Evolutionary conservation across 768 basidiomycete genomes (phyloP).

Genomic region (Dioszegia crocea): DNA sequence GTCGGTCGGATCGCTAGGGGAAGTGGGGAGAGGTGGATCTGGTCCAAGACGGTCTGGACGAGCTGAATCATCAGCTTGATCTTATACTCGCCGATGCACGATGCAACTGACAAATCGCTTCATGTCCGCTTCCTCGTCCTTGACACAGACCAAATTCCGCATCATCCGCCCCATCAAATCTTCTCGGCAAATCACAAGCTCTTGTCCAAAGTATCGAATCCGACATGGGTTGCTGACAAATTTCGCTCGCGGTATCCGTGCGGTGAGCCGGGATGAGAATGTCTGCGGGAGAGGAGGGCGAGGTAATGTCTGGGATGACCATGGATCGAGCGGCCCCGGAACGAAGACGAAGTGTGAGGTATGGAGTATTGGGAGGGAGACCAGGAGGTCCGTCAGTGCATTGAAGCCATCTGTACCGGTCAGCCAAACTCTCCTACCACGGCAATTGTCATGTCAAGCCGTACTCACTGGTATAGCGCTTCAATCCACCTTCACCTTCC

Average conservation of each 20-base stretch:
- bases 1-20: slow-evolving; percentile 79
- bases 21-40: slow-evolving; percentile 86
- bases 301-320: slow-evolving; percentile 72
- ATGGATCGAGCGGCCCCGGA: slow-evolving; percentile 86
- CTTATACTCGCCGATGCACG: neutral
- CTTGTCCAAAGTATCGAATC: slow-evolving; percentile 90
- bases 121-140: slow-evolving; percentile 68
- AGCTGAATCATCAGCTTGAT: slow-evolving; percentile 56
- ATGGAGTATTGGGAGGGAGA: slow-evolving; percentile 73
- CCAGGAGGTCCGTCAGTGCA: slow-evolving; percentile 75
- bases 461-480: slow-evolving; percentile 73
- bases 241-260: slow-evolving; percentile 71
- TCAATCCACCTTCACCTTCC: slow-evolving; percentile 68
- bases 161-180: slow-evolving; percentile 92
- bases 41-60: slow-evolving; percentile 93
- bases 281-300: slow-evolving; percentile 73
- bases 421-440: neutral
- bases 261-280: slow-evolving; percentile 65
- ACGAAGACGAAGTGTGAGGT: slow-evolving; percentile 87
- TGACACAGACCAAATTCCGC: slow-evolving; percentile 82
- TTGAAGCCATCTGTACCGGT: slow-evolving; percentile 59
- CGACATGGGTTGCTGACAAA: slow-evolving; percentile 90
- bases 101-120: slow-evolving; percentile 71
- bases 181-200: slow-evolving; percentile 88
- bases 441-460: no score